phyloP scores from a whole-genome alignment of 805 yeast species.

The Teunomyces kruisii region DNA sequence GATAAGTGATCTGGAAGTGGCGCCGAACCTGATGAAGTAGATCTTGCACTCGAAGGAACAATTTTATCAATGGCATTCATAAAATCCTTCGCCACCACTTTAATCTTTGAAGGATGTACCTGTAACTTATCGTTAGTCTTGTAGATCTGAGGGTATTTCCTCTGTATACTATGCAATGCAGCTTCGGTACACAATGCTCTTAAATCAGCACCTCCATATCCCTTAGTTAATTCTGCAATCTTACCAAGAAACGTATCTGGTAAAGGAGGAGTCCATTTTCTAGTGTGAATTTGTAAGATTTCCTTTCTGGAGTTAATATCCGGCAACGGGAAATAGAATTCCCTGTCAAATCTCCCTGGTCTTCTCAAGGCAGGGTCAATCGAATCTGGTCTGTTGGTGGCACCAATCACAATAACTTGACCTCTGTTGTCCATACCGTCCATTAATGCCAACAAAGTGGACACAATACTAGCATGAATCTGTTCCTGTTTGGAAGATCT shows the following conservation, averaged over 20 bases:
- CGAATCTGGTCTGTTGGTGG: constrained; percentile 96
- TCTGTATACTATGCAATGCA: constrained; percentile 86
- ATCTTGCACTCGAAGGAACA: constrained; percentile 89
- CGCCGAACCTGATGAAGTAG: constrained; percentile 67
- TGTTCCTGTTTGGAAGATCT: constrained; percentile 97
- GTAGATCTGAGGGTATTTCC: constrained; percentile 92
- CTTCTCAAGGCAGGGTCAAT: constrained; percentile 97
- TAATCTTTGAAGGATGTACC: constrained; percentile 69
- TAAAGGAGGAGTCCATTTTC: constrained; percentile 81
- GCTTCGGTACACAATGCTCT: constrained; percentile 95
- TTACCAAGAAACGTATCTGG: constrained; percentile 55
- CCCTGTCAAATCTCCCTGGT: constrained; percentile 97
- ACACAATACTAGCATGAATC: constrained; percentile 95
- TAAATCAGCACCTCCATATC: constrained; percentile 97
- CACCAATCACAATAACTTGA: constrained; percentile 96
- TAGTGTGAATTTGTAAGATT: constrained; percentile 82
- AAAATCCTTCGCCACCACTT: constrained; percentile 80
- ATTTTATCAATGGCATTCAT: constrained; percentile 82
- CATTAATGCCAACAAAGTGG: constrained; percentile 92
- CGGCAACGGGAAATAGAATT: constrained; percentile 93
- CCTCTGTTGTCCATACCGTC: constrained; percentile 99
- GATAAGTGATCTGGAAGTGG: constrained; percentile 75
- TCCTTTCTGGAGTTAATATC: constrained; percentile 74
- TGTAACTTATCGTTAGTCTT: constrained; percentile 66
- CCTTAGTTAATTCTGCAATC: constrained; percentile 81